Evolutionary conservation across 768 basidiomycete species (phyloP), one percentile per base, ranked within the genome.

Genomic region (Tremella yokohamensis): DNA sequence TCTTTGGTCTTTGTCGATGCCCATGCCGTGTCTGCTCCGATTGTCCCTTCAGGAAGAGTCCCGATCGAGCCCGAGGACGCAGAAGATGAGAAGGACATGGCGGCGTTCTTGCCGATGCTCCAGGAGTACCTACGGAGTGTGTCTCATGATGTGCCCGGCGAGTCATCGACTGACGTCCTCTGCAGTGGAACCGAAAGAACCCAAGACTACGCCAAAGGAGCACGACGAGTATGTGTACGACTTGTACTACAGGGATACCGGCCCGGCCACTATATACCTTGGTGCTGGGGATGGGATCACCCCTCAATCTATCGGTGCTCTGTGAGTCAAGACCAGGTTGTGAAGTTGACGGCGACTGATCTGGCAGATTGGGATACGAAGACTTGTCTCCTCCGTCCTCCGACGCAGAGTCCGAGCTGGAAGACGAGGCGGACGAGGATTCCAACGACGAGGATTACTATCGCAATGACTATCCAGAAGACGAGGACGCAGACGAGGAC

Each of bases 101-200:
- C 64, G 22, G 70, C 67, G 20, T 78, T 76, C 61, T 54, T 76
- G 44, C 72, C 76, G 1, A 77, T 78, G 76, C 57, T 78, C 25
- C 53, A 73, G 45, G 73, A 76, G 52, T 72, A 76, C 49, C 60
- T 77, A 13, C 59, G 59, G 18, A 45, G 76, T 76, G 47, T 53
- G 74, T 66, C 34, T 18, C 12, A 8, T 11, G 22, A n/a, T 3
- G 29, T 4, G 26, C 16, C 7, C 25, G 6, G 20, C 26, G 19
- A 54, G 40, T 19, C 18, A 18, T 26, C 24, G 29, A 34, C 56
- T 65, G 19, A 51, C 48, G 47, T 2, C n/a, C n/a, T n/a, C n/a
- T n/a, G 22, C 38, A 50, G 52, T 59, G 56, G 51, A 56, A 11
- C 29, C 29, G 37, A 16, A 56, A 37, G 39, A 39, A 38, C 8